Percentiles rank a stretch among this genome's conserved stretches.
Evolutionary conservation across 768 basidiomycete species (phyloP).

Genomic region (Rhodotorula toruloides): DNA sequence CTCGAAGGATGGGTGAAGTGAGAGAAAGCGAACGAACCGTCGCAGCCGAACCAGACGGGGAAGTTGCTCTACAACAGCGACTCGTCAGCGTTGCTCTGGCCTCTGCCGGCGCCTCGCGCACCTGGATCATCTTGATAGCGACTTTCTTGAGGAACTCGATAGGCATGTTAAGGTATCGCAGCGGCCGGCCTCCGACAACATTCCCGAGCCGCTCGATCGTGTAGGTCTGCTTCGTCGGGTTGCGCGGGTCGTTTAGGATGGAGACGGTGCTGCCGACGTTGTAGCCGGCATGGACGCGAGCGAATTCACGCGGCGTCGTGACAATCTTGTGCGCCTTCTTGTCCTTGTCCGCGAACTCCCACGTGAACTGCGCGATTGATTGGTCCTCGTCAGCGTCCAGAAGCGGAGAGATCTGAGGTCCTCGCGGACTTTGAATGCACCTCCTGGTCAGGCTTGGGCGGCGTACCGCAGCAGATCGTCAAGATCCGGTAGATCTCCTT

Average conservation of each 20-base stretch:
- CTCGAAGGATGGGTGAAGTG: conserved; percentile 50
- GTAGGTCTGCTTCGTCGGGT: conserved; percentile 69
- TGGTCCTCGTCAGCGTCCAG: too few relatives aligned
- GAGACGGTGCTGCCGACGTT: conserved; percentile 64
- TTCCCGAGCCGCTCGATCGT: conserved; percentile 91
- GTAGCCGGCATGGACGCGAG: conserved; percentile 51
- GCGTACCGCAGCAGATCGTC: conserved; percentile 62
- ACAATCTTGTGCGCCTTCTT: conserved; percentile 56
- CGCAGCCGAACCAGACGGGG: conserved; percentile 50
- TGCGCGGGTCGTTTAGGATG: conserved; percentile 89
- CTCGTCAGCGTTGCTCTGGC: background rate
- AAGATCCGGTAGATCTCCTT: conserved; percentile 77
- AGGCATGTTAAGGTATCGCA: conserved; percentile 56
- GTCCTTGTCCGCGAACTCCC: conserved; percentile 81
- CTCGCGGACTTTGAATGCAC: background rate
- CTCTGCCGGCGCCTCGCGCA: background rate
- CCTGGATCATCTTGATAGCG: conserved; percentile 49
- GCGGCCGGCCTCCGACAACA: conserved; percentile 76
- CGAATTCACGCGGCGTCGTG: conserved; percentile 77
- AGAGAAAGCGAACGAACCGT: conserved; percentile 42
- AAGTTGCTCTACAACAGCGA: conserved; percentile 41
- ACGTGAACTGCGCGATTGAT: conserved; percentile 62
- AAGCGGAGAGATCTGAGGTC: too few relatives aligned
- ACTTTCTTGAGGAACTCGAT: conserved; percentile 60
- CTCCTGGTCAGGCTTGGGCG: conserved; percentile 62